A percentile compares a stretch with the other conserved stretches of the same genome.
Evolutionary conservation across 768 basidiomycete genomes (phyloP).

Genomic region (Dioszegia aurantiaca): DNA sequence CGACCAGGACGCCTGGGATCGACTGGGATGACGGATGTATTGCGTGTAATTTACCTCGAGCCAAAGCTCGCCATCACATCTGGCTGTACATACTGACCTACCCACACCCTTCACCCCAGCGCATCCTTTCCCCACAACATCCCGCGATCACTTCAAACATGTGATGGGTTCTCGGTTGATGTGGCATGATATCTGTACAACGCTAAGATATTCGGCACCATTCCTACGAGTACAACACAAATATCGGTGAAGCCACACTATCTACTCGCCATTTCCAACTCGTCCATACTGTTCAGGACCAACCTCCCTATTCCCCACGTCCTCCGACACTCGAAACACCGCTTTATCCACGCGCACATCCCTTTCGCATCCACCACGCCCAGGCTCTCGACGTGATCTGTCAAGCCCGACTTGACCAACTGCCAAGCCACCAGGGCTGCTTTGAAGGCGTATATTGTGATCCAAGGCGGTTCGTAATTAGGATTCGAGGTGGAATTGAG

Average conservation of each 20-base stretch:
- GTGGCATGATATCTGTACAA: too few species aligned
- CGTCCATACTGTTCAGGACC: constrained; percentile 23
- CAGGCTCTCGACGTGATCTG: constrained; percentile 2
- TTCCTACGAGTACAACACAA: too few species aligned
- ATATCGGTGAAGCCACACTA: too few species aligned
- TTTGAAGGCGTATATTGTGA: constrained; percentile 39
- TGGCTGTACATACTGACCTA: too few species aligned
- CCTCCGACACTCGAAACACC: constrained; percentile 18
- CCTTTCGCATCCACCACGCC: constrained; percentile 8
- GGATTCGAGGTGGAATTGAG: constrained; percentile 15
- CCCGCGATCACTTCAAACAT: too few species aligned
- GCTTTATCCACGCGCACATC: constrained; percentile 27
- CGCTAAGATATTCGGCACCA: too few species aligned
- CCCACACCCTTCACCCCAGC: too few species aligned
- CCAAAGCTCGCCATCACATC: too few species aligned
- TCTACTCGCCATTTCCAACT: constrained; percentile 11
- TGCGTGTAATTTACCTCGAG: too few species aligned
- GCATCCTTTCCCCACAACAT: too few species aligned
- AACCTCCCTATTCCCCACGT: constrained; percentile 24
- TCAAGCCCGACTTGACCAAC: constrained; percentile 16
- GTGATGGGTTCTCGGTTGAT: too few species aligned
- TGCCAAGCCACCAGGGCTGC: constrained; percentile 37
- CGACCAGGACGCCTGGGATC: constrained; percentile 51
- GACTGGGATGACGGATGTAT: constrained; percentile 29
- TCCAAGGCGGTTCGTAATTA: constrained; percentile 30